Evolutionary conservation across 2,329 filamentous ascomycete genomes (phyloP).

Genomic region (Botrytis elliptica): DNA sequence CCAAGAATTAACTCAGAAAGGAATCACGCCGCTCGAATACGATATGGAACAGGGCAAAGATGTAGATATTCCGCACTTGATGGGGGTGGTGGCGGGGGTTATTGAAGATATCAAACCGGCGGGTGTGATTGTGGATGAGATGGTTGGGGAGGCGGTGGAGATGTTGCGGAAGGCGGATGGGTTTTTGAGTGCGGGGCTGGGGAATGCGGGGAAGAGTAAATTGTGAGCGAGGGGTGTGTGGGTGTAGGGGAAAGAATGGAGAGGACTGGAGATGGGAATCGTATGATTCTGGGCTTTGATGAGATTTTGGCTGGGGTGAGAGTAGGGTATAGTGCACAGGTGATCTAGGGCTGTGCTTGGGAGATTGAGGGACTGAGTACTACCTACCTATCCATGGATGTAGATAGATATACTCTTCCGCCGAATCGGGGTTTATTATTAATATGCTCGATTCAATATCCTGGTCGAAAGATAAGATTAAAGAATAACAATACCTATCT

Average conservation of each 20-base stretch:
- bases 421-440: not conserved
- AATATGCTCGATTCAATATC: not conserved
- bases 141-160: conserved; percentile 74
- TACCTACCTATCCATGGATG: no score
- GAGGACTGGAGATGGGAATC: not conserved
- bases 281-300: not conserved
- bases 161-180: conserved; percentile 59
- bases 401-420: not conserved
- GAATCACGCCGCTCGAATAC: conserved; percentile 76
- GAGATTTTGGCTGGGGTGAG: not conserved
- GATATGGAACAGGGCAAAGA: conserved; percentile 83
- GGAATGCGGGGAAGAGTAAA: not conserved
- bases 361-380: not conserved
- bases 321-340: not conserved
- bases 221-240: not conserved
- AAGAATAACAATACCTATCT: not conserved
- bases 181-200: not conserved
- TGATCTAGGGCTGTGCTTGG: not conserved
- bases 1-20: conserved; percentile 69
- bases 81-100: conserved; percentile 87
- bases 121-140: conserved; percentile 80
- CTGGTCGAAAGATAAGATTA: not conserved
- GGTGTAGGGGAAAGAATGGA: not conserved
- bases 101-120: conserved; percentile 79
- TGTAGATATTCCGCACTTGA: conserved; percentile 81